Conservation (phyloP, 176 grass and related monocot genomes). For the Oryza coarctata region DNA sequence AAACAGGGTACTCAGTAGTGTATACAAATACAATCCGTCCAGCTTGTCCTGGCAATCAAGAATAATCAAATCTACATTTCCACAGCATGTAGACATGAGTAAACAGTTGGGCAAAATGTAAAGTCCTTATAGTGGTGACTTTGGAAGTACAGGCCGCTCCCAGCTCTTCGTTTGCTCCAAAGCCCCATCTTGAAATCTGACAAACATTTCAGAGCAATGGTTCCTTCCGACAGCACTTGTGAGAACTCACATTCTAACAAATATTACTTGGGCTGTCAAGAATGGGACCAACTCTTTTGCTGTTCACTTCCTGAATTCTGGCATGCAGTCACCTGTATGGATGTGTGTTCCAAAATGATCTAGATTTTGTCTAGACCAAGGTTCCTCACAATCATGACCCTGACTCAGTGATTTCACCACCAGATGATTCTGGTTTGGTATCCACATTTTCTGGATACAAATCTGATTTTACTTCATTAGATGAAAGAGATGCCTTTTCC, state of each 20-base stretch:
- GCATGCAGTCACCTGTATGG: not conserved
- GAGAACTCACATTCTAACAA: not conserved
- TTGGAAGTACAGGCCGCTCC: not conserved
- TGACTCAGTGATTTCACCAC: conserved; percentile 2
- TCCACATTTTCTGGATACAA: not conserved
- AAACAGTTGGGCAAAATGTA: not conserved
- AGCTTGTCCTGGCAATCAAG: not conserved
- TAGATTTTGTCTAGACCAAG: conserved; percentile 1
- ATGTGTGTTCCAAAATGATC: conserved; percentile 7
- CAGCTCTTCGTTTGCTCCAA: not conserved
- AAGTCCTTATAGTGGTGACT: not conserved
- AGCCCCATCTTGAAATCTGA: not conserved
- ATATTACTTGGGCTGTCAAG: not conserved
- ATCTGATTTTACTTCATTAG: conserved; percentile 6
- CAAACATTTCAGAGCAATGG: not conserved
- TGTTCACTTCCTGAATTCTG: conserved; percentile 1
- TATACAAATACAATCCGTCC: not conserved
- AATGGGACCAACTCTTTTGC: not conserved
- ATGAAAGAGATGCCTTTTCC: conserved; percentile 22
- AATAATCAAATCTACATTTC: not conserved
- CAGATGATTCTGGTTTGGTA: conserved; percentile 3
- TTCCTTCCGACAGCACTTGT: not conserved
- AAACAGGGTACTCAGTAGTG: not conserved
- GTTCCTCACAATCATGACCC: conserved; percentile 15
- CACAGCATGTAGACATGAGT: not conserved